phyloP scores from a whole-genome alignment of 2,329 filamentous ascomycete species.

The Escovopsis weberi region DNA sequence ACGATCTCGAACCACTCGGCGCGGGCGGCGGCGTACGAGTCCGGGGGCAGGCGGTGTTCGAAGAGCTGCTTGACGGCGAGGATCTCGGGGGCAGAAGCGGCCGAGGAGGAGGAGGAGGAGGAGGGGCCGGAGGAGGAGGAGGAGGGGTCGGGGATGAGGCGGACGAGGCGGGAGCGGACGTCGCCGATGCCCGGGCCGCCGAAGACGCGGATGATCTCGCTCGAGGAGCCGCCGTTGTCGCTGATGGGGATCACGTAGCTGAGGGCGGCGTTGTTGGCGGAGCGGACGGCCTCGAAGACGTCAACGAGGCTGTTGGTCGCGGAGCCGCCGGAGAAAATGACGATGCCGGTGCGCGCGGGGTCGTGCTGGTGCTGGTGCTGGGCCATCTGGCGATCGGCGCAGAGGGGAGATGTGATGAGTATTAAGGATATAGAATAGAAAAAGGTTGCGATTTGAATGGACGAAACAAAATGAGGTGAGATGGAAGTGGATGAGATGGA shows the following conservation, averaged over 20 bases:
- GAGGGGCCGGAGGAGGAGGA: too few species aligned
- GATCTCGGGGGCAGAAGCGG: constrained; percentile 38
- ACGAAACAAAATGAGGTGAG: not conserved
- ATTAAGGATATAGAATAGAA: not conserved
- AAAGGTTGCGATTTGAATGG: not conserved
- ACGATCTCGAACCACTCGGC: constrained; percentile 81
- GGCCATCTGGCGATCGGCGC: too few species aligned
- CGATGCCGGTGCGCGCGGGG: constrained; percentile 31
- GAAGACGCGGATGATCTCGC: constrained; percentile 85
- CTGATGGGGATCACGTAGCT: constrained; percentile 90
- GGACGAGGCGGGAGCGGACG: constrained; percentile 53
- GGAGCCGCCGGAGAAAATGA: constrained; percentile 83
- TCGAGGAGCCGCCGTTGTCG: constrained; percentile 89
- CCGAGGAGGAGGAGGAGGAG: too few species aligned
- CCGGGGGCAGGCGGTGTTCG: constrained; percentile 67
- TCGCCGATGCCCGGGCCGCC: constrained; percentile 62
- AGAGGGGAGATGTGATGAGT: not conserved
- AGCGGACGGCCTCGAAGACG: constrained; percentile 57
- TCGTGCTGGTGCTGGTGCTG: not conserved
- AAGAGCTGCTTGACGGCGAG: constrained; percentile 69
- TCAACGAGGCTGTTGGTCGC: constrained; percentile 92
- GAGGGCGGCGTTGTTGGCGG: constrained; percentile 51
- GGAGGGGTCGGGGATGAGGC: constrained; percentile 55
- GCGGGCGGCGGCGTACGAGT: constrained; percentile 43
- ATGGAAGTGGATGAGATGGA: not conserved